phyloP scores from a whole-genome alignment of 2,329 filamentous ascomycete species.

The Diaporthe sp. region DNA sequence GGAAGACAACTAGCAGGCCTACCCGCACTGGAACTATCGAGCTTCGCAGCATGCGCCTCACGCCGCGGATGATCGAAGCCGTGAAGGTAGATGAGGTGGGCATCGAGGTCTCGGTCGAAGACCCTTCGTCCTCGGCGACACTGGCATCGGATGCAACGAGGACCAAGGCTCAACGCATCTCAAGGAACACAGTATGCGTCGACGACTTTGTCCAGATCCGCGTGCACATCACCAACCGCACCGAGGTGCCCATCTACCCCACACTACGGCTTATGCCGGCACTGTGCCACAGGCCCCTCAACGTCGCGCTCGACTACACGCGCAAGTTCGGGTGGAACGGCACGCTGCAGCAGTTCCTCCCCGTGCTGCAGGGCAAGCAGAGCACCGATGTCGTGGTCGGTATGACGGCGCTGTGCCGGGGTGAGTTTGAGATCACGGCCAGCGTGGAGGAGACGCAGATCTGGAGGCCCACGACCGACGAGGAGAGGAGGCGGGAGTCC shows the following conservation, averaged over 20 bases:
- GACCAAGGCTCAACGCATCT: constrained; percentile 39
- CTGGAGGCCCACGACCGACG: constrained; percentile 53
- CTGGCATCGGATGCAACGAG: constrained; percentile 41
- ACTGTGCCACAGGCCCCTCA: constrained; percentile 79
- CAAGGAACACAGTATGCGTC: constrained; percentile 52
- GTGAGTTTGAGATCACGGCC: constrained; percentile 85
- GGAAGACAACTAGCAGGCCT: constrained; percentile 71
- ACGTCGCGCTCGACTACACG: constrained; percentile 83
- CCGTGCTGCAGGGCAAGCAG: constrained; percentile 71
- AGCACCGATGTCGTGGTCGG: constrained; percentile 76
- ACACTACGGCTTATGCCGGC: constrained; percentile 83
- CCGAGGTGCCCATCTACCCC: constrained; percentile 75
- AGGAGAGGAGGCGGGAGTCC: constrained; percentile 48
- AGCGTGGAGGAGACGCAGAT: constrained; percentile 84
- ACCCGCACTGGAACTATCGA: constrained; percentile 78
- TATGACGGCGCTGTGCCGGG: constrained; percentile 81
- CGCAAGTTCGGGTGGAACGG: constrained; percentile 90
- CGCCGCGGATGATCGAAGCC: constrained; percentile 84
- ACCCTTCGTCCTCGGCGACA: constrained; percentile 42
- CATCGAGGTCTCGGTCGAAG: constrained; percentile 72
- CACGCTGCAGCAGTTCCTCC: constrained; percentile 81
- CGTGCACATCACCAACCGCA: constrained; percentile 83
- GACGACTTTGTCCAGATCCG: constrained; percentile 79
- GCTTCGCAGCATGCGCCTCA: constrained; percentile 81
- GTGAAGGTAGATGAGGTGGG: constrained; percentile 85